Percentiles rank a stretch among this genome's conserved stretches.
Evolutionary conservation across 805 yeast genomes (phyloP).

Genomic region (Zygotorulaspora chibaensis): DNA sequence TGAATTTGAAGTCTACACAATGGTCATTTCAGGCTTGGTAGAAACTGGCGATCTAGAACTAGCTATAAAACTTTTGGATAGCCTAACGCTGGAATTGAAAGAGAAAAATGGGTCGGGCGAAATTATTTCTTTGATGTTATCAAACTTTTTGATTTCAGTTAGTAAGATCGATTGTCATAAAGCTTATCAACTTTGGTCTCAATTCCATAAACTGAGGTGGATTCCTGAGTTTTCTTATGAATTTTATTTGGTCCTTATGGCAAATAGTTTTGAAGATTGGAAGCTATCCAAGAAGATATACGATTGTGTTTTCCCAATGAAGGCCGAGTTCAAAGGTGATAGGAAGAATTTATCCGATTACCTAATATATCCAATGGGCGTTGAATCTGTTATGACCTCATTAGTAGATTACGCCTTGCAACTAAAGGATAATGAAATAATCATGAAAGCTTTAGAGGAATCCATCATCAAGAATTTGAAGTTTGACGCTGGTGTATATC

Average conservation of each 20-base stretch:
- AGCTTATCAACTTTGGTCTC: slow-evolving; percentile 37
- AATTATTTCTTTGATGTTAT: slow-evolving; percentile 40
- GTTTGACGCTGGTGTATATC: slow-evolving; percentile 34
- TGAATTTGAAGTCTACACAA: slow-evolving; percentile 49
- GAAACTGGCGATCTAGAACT: slow-evolving; percentile 45
- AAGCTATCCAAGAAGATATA: slow-evolving; percentile 34
- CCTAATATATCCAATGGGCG: slow-evolving; percentile 25
- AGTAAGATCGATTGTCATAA: slow-evolving; percentile 34
- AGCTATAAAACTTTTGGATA: slow-evolving; percentile 56
- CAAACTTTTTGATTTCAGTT: slow-evolving; percentile 41
- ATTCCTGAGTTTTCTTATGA: slow-evolving; percentile 40
- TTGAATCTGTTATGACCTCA: slow-evolving; percentile 23
- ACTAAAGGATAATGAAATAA: slow-evolving; percentile 30
- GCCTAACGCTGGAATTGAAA: slow-evolving; percentile 45
- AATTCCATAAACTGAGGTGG: slow-evolving; percentile 38
- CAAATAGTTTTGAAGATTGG: slow-evolving; percentile 36
- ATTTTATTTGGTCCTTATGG: slow-evolving; percentile 35
- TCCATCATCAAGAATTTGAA: slow-evolving; percentile 36
- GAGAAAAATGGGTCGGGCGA: slow-evolving; percentile 32
- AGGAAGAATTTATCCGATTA: slow-evolving; percentile 18
- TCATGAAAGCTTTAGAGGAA: slow-evolving; percentile 39
- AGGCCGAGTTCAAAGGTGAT: slow-evolving; percentile 14
- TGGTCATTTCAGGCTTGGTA: slow-evolving; percentile 49
- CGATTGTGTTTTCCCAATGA: slow-evolving; percentile 38
- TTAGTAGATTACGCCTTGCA: slow-evolving; percentile 30